Conservation (phyloP, 345 rosid genomes). For the Mangifera indica region DNA sequence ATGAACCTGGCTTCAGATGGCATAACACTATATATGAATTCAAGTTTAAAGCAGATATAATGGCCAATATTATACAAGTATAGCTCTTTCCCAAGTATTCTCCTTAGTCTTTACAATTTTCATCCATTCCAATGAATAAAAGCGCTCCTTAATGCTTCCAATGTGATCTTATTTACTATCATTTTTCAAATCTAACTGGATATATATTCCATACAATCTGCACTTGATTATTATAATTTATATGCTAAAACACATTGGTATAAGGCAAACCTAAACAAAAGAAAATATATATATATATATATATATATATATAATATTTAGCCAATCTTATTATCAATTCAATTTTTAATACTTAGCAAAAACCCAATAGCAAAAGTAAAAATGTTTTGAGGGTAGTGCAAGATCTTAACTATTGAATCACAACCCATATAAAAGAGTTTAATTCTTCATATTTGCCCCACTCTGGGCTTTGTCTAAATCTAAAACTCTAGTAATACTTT, state of each 20-base stretch:
- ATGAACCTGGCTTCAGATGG: background rate
- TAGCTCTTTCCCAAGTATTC: background rate
- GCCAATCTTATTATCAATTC: background rate
- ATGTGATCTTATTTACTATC: background rate
- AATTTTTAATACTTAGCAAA: background rate
- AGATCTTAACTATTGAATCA: background rate
- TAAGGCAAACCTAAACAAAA: background rate
- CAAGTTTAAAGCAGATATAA: background rate
- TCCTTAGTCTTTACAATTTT: background rate
- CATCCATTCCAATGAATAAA: background rate
- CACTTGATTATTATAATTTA: background rate
- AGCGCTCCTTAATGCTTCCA: background rate
- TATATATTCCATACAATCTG: background rate
- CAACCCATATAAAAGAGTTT: background rate
- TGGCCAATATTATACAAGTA: too few relatives aligned
- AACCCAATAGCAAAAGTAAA: background rate
- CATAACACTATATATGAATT: background rate
- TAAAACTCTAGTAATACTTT: background rate
- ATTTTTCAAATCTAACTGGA: background rate
- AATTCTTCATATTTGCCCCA: background rate
- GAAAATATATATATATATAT: too few relatives aligned
- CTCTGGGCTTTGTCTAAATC: background rate
- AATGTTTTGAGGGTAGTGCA: background rate
- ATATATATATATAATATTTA: background rate
- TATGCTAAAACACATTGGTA: background rate